A percentile compares a stretch with the other conserved stretches of the same genome.
Evolutionary conservation across 148 eudicot genomes (phyloP).

Genomic region (Amaranthus palmeri): DNA sequence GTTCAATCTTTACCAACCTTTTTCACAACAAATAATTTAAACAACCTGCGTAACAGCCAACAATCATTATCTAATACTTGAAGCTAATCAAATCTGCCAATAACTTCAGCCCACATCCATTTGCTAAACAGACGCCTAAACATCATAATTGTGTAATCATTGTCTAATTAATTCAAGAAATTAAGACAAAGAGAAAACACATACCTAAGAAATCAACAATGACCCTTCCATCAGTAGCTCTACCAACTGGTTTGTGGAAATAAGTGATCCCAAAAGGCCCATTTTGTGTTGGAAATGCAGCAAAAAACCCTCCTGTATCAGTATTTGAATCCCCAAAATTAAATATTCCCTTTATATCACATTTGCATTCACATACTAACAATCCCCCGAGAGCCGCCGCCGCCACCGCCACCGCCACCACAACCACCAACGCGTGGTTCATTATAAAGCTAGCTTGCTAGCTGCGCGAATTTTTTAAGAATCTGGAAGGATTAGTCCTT

Average conservation of each 20-base stretch:
- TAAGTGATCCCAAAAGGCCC: slow-evolving; percentile 68
- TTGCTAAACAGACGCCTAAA: no score
- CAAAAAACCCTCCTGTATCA: slow-evolving; percentile 77
- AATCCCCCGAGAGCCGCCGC: slow-evolving; percentile 8
- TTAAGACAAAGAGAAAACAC: background rate
- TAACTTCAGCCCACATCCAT: no score
- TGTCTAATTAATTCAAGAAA: no score
- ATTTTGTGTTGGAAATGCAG: slow-evolving; percentile 59
- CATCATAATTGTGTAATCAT: no score
- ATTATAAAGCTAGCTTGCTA: background rate
- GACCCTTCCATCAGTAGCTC: slow-evolving; percentile 78
- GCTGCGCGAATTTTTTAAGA: no score
- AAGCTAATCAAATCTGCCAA: no score
- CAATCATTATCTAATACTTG: no score
- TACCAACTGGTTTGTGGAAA: slow-evolving; percentile 63
- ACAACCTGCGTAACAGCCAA: no score
- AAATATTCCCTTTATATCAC: slow-evolving; percentile 68
- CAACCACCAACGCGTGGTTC: slow-evolving; percentile 9
- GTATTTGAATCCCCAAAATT: slow-evolving; percentile 90
- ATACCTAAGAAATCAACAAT: slow-evolving; percentile 78
- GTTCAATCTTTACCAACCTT: no score
- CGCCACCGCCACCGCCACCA: slow-evolving; percentile 20
- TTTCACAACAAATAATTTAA: no score
- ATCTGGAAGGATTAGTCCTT: no score
- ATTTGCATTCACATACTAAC: slow-evolving; percentile 32